Evolutionary conservation across 345 rosid species (phyloP).

Genomic region (Dovyalis caffra): DNA sequence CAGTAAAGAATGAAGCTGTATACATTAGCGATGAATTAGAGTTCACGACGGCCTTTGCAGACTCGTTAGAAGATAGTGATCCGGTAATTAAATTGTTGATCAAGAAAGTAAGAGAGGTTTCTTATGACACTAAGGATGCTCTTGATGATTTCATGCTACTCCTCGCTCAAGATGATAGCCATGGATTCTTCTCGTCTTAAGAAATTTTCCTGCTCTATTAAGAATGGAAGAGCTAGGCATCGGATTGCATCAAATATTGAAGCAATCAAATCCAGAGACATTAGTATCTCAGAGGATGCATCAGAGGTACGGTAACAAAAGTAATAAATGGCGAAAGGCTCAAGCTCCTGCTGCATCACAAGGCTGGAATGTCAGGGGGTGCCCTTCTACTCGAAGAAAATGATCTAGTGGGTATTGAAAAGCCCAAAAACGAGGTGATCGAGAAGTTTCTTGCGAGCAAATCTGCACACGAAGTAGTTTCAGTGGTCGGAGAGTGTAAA

Average conservation of each 20-base stretch:
- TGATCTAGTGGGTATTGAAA: conserved; percentile 28
- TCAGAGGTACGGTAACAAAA: conserved; percentile 10
- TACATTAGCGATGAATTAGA: conserved; percentile 23
- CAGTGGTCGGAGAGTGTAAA: conserved; percentile 27
- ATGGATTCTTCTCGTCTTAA: conserved; percentile 12
- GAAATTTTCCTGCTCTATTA: background rate
- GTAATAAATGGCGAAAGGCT: conserved; percentile 12
- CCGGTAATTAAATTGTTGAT: conserved; percentile 15
- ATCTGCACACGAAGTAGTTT: conserved; percentile 17
- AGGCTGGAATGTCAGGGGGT: conserved; percentile 15
- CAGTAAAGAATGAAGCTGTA: conserved; percentile 16
- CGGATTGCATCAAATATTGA: conserved; percentile 11
- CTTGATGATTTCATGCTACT: conserved; percentile 28
- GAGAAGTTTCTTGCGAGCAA: conserved; percentile 10
- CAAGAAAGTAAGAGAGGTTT: conserved; percentile 25
- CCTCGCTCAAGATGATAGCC: conserved; percentile 3
- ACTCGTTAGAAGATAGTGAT: conserved; percentile 19
- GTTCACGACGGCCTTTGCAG: conserved; percentile 32
- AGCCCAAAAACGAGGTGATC: conserved; percentile 14
- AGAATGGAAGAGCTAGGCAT: conserved; percentile 12
- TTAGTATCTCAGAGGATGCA: conserved; percentile 14
- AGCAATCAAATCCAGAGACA: conserved; percentile 21
- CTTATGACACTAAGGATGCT: conserved; percentile 26
- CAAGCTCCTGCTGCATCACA: background rate
- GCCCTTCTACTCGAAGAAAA: conserved; percentile 34